These are phyloP conservation scores for Phylloporus arenicola DNA, from an alignment of 768 basidiomycete genomes.

Conservation along the genomic window DNA sequence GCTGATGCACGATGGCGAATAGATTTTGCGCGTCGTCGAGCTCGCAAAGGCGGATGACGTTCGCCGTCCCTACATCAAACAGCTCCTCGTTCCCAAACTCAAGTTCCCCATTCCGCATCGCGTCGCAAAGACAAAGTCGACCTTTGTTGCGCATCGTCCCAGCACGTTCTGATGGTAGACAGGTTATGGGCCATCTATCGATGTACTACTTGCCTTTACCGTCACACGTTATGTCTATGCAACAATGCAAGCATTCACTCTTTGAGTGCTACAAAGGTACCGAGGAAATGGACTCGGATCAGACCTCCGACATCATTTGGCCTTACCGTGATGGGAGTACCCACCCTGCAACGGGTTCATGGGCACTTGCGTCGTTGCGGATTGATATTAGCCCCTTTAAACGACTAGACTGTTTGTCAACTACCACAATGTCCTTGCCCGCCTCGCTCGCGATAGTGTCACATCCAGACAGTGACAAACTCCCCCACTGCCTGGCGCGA, in stretches of 20 bases:
- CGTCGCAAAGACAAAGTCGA: constrained; percentile 69
- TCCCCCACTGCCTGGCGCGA: constrained; percentile 77
- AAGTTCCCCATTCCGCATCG: constrained; percentile 98
- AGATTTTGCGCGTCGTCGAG: constrained; percentile 98
- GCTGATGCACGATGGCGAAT: background rate
- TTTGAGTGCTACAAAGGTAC: too few relatives aligned
- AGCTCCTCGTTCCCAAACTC: constrained; percentile 83
- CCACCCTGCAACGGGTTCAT: too few relatives aligned
- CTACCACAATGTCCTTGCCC: constrained; percentile 5
- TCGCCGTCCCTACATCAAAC: constrained; percentile 97
- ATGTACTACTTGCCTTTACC: constrained; percentile 9
- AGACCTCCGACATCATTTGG: too few relatives aligned
- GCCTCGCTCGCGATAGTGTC: constrained; percentile 45
- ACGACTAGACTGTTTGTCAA: too few relatives aligned
- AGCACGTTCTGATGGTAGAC: constrained; percentile 51
- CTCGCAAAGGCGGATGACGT: constrained; percentile 87
- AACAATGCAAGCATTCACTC: background rate
- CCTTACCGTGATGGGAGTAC: too few relatives aligned
- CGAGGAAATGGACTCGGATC: too few relatives aligned
- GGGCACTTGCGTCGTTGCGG: too few relatives aligned
- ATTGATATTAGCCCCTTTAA: too few relatives aligned
- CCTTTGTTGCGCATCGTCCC: constrained; percentile 76
- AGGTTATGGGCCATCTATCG: constrained; percentile 6
- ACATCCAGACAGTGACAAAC: constrained; percentile 57
- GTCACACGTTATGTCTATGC: background rate